phyloP scores from a whole-genome alignment of 179 eudicot genomes.

The Silene vulgaris region DNA sequence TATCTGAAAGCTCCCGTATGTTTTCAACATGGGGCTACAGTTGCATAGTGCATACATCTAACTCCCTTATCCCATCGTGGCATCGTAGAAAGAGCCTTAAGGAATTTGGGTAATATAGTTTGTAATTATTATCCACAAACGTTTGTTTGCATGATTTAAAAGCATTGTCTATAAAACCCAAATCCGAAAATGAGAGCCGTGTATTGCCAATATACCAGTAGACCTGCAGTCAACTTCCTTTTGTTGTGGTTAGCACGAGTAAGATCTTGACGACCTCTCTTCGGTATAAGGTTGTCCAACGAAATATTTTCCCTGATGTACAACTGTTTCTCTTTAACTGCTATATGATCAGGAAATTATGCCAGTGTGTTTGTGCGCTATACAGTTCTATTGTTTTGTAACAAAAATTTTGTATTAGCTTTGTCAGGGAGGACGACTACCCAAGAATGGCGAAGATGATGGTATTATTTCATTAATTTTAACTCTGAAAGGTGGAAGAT shows the following conservation, averaged over 20 bases:
- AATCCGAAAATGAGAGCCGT: not conserved
- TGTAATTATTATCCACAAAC: not conserved
- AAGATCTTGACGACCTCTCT: not conserved
- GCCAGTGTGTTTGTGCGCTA: not conserved
- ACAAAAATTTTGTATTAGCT: not conserved
- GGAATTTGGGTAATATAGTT: not conserved
- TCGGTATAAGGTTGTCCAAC: not conserved
- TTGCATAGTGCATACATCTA: not conserved
- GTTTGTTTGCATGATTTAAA: not conserved
- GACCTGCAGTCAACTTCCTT: not conserved
- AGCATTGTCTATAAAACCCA: not conserved
- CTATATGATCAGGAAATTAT: conserved; percentile 3
- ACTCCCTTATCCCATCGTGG: not conserved
- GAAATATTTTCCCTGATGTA: not conserved
- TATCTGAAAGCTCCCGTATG: not conserved
- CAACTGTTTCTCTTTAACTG: not conserved
- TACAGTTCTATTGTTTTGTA: not conserved
- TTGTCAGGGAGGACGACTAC: conserved; percentile 10
- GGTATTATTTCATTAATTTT: not conserved
- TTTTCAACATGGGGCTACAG: not conserved
- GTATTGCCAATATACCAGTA: not conserved
- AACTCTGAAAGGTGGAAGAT: conserved; percentile 5
- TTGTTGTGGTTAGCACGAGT: not conserved
- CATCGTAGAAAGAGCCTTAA: not conserved
- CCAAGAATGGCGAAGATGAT: conserved; percentile 19